A percentile compares a stretch with the other conserved stretches of the same genome.
Evolutionary conservation across 768 basidiomycete genomes (phyloP).

Genomic region (Termitomyces eurrhizus): DNA sequence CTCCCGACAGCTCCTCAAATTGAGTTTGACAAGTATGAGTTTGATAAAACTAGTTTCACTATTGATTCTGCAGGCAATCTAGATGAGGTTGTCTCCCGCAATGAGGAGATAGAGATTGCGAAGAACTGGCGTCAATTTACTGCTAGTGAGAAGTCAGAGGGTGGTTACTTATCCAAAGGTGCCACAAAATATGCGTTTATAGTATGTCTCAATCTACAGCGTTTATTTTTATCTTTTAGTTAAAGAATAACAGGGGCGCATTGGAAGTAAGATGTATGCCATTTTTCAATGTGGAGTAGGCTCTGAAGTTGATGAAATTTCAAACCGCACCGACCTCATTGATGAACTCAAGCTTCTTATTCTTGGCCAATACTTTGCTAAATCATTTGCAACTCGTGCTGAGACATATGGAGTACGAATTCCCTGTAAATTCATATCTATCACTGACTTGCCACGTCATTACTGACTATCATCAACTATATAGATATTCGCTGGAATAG

Average conservation of each 20-base stretch:
- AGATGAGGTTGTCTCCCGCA: background rate
- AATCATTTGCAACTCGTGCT: background rate
- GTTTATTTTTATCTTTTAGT: background rate
- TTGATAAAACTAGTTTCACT: background rate
- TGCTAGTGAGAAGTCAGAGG: background rate
- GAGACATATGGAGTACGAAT: background rate
- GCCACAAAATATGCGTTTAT: background rate
- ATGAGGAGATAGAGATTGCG: background rate
- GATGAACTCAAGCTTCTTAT: background rate
- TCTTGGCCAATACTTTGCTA: background rate
- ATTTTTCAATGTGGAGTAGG: background rate
- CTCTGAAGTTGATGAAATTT: background rate
- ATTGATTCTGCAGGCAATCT: background rate
- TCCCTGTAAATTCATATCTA: background rate
- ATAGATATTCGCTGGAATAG: background rate
- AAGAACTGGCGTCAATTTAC: background rate
- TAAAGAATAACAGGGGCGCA: background rate
- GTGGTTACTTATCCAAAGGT: background rate
- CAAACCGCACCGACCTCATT: background rate
- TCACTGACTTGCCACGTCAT: background rate
- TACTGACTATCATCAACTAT: too few species aligned
- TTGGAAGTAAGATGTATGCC: background rate
- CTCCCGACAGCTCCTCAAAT: background rate
- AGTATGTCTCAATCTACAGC: too few species aligned
- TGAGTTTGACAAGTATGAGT: background rate